A percentile compares a stretch with the other conserved stretches of the same genome.
phyloP scores from a whole-genome alignment of 1,139 yeast species.

The Candida labiduridarum region DNA sequence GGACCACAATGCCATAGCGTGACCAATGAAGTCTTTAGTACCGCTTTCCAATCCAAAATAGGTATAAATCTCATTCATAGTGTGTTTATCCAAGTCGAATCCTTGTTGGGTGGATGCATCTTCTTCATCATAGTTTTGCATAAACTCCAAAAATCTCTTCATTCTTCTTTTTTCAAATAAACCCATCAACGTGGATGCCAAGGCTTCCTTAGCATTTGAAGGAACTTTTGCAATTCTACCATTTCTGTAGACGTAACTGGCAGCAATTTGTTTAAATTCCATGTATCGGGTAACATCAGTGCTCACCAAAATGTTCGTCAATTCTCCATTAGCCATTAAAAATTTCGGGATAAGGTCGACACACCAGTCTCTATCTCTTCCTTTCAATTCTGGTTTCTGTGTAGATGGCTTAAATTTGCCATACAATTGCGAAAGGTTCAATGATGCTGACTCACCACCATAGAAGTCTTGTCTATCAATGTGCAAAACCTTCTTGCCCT shows the following conservation, averaged over 20 bases:
- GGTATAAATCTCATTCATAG: slow-evolving; percentile 89
- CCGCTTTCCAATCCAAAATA: slow-evolving; percentile 92
- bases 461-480: slow-evolving; percentile 96
- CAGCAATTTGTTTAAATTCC: slow-evolving; percentile 94
- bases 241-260: slow-evolving; percentile 88
- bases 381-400: slow-evolving; percentile 74
- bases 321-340: slow-evolving; percentile 96
- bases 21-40: slow-evolving; percentile 95
- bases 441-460: slow-evolving; percentile 80
- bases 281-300: slow-evolving; percentile 95
- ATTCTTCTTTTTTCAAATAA: slow-evolving; percentile 94
- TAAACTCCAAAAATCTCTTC: slow-evolving; percentile 88
- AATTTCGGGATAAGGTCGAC: slow-evolving; percentile 96
- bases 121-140: slow-evolving; percentile 80
- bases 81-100: slow-evolving; percentile 78
- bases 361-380: slow-evolving; percentile 97
- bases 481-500: slow-evolving; percentile 87
- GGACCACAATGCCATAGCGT: slow-evolving; percentile 97
- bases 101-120: slow-evolving; percentile 83
- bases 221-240: slow-evolving; percentile 97
- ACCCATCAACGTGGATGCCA: slow-evolving; percentile 91
- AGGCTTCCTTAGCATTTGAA: slow-evolving; percentile 86
- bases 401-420: slow-evolving; percentile 68
- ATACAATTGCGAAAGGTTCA: slow-evolving; percentile 65
- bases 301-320: slow-evolving; percentile 91